These are phyloP conservation scores for Xerocomellus intermedius DNA, from an alignment of 768 basidiomycete genomes.

Conservation along the genomic window DNA sequence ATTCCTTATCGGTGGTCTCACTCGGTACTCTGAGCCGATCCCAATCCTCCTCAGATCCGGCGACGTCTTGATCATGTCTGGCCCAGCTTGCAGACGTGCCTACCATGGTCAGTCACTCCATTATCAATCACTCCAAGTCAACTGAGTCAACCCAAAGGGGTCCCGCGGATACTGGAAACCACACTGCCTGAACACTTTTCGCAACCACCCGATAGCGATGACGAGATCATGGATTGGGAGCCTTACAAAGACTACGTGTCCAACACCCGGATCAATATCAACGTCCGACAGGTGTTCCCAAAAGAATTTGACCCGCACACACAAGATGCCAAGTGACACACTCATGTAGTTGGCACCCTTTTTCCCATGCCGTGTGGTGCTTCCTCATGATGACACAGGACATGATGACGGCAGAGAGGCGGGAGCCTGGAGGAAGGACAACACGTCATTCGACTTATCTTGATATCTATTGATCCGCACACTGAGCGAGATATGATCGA, in stretches of 20 bases:
- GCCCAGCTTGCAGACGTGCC: conserved; percentile 77
- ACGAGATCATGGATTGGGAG: conserved; percentile 47
- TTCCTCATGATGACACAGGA: conserved; percentile 1
- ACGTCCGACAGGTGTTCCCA: conserved; percentile 87
- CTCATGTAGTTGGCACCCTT: neutral
- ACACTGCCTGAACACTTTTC: conserved; percentile 67
- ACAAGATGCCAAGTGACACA: neutral
- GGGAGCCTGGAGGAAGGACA: neutral
- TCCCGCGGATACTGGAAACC: conserved; percentile 83
- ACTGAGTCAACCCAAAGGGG: conserved; percentile 43
- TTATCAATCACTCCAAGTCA: neutral
- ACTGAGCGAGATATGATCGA: conserved; percentile 7
- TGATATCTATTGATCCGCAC: conserved; percentile 13
- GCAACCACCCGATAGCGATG: conserved; percentile 24
- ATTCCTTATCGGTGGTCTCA: conserved; percentile 85
- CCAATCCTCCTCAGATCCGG: conserved; percentile 88
- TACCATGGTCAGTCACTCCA: conserved; percentile 73
- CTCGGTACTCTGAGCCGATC: conserved; percentile 72
- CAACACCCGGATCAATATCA: conserved; percentile 82
- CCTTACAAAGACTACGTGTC: conserved; percentile 63
- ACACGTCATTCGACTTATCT: neutral
- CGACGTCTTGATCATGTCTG: conserved; percentile 92
- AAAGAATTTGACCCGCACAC: conserved; percentile 52
- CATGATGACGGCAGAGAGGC: conserved; percentile 6
- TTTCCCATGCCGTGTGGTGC: neutral